phyloP scores from a whole-genome alignment of 2,329 filamentous ascomycete species.

The Trichoderma citrinoviride region DNA sequence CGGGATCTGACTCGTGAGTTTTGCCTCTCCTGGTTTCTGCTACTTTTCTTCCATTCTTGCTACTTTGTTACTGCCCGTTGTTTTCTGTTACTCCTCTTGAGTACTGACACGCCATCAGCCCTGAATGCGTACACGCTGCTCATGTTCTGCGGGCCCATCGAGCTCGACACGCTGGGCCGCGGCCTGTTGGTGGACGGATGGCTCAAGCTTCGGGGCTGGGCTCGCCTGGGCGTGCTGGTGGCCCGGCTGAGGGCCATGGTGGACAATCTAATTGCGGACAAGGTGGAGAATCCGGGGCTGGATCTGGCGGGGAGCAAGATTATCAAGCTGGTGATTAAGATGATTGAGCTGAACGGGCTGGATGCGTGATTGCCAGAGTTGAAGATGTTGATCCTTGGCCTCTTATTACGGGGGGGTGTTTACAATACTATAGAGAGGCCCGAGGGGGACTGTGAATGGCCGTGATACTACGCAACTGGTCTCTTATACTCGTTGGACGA shows the following conservation, averaged over 20 bases:
- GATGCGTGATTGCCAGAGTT: conserved; percentile 57
- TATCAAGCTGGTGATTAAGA: conserved; percentile 70
- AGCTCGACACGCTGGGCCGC: conserved; percentile 80
- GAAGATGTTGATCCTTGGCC: too few species aligned
- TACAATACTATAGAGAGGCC: too few species aligned
- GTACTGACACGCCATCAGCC: conserved; percentile 45
- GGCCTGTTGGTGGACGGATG: conserved; percentile 90
- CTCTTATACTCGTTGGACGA: not conserved
- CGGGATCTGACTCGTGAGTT: conserved; percentile 81
- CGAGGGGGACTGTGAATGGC: not conserved
- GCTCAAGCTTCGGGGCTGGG: conserved; percentile 85
- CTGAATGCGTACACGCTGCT: conserved; percentile 88
- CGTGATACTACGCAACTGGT: not conserved
- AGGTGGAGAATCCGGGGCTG: conserved; percentile 71
- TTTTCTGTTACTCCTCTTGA: not conserved
- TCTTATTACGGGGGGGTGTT: too few species aligned
- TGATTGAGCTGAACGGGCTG: conserved; percentile 88
- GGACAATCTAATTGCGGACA: conserved; percentile 76
- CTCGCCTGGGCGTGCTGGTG: conserved; percentile 86
- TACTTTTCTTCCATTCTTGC: not conserved
- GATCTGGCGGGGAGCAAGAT: conserved; percentile 62
- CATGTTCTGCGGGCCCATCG: conserved; percentile 81
- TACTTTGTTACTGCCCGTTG: not conserved
- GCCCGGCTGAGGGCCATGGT: conserved; percentile 80
- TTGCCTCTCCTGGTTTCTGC: not conserved